Evolutionary conservation across 495 filamentous ascomycete species (phyloP).

Genomic region (Penicillium paradoxum): DNA sequence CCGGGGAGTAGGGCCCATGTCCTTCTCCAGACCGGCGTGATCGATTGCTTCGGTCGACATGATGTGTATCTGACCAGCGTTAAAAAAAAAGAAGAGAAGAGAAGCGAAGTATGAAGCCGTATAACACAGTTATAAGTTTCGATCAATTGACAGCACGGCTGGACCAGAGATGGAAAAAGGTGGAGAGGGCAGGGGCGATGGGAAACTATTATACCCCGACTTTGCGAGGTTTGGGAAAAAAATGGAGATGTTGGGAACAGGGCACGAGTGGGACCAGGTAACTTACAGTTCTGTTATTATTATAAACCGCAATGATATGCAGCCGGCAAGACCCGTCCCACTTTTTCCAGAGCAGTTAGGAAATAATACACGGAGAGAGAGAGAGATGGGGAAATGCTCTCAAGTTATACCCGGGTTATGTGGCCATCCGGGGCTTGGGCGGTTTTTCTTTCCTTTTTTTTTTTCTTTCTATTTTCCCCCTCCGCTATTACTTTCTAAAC

Average conservation of each 20-base stretch:
- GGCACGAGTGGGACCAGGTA: neutral
- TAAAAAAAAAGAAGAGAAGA: conserved; percentile 7
- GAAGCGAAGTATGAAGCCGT: conserved; percentile 18
- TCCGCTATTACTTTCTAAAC: no score
- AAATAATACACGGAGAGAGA: neutral
- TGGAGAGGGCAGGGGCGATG: neutral
- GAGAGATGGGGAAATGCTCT: neutral
- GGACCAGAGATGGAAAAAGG: conserved; percentile 21
- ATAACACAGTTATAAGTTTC: conserved; percentile 27
- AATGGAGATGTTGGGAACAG: conserved; percentile 1
- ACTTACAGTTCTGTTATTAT: conserved; percentile 14
- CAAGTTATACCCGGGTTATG: neutral
- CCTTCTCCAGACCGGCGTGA: conserved; percentile 33
- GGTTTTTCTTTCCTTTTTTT: neutral
- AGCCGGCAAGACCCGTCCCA: conserved; percentile 16
- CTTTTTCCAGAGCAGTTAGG: conserved; percentile 4
- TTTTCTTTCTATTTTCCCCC: no score
- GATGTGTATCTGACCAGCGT: conserved; percentile 9
- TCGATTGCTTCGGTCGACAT: conserved; percentile 31
- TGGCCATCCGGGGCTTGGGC: no score
- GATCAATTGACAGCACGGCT: conserved; percentile 34
- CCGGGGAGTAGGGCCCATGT: conserved; percentile 21
- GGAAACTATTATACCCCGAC: conserved; percentile 19
- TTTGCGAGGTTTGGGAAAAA: neutral
- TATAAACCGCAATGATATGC: conserved; percentile 27